Percentiles rank a stretch among this genome's conserved stretches.
These are phyloP conservation scores for Phylloboletellus chloephorus DNA, from an alignment of 1,284 basidiomycete species.

Conservation along the genomic window DNA sequence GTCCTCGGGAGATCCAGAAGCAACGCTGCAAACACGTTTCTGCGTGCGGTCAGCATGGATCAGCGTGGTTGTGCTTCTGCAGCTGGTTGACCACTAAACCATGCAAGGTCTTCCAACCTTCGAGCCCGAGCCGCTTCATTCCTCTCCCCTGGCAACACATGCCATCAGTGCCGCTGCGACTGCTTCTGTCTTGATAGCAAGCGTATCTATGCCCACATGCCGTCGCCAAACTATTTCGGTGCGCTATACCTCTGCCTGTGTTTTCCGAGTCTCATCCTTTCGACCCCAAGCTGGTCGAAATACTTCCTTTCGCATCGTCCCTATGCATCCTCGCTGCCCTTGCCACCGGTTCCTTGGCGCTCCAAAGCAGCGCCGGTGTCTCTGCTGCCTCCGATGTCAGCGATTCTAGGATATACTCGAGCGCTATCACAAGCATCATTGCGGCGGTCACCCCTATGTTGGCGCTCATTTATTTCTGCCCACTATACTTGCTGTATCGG, in stretches of 20 bases:
- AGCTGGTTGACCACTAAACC: constrained; percentile 25
- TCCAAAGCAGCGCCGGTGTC: constrained; percentile 19
- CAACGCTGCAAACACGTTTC: constrained; percentile 34
- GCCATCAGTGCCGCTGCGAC: constrained; percentile 30
- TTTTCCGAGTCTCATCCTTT: constrained; percentile 13
- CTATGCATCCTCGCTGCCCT: constrained; percentile 32
- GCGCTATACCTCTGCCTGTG: constrained; percentile 19
- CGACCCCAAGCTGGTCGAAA: constrained; percentile 32
- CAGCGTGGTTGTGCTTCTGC: constrained; percentile 23
- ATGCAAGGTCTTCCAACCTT: constrained; percentile 32
- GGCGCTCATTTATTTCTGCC: constrained; percentile 44
- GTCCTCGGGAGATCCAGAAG: constrained; percentile 7
- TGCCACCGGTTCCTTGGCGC: constrained; percentile 30
- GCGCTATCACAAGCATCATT: constrained; percentile 40
- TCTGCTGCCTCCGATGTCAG: constrained; percentile 21
- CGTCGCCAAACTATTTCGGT: constrained; percentile 30
- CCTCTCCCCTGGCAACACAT: constrained; percentile 28
- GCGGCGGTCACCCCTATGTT: constrained; percentile 43
- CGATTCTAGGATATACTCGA: constrained; percentile 34
- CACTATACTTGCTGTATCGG: constrained; percentile 43
- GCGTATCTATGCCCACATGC: constrained; percentile 27
- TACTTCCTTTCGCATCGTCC: constrained; percentile 33
- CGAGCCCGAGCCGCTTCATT: constrained; percentile 25
- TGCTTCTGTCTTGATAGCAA: constrained; percentile 30
- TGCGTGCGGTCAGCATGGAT: constrained; percentile 15